Percentiles rank a stretch among this genome's conserved stretches.
Conservation (phyloP, 1,139 yeast species). For the Spathaspora sp. region DNA sequence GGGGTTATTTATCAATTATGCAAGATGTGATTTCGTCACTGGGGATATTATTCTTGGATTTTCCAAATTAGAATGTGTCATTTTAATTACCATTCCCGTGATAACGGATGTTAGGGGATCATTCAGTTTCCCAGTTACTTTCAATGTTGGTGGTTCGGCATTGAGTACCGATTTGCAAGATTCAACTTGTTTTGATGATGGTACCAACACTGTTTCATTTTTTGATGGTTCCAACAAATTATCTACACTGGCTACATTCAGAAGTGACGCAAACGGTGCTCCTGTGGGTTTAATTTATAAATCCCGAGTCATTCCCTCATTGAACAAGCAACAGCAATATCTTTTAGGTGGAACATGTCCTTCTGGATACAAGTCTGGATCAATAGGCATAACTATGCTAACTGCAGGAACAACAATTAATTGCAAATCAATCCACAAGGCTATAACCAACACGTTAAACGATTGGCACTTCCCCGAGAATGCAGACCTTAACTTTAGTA, state of each 20-base stretch:
- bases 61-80: constrained; percentile 27
- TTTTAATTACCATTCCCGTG: constrained; percentile 13
- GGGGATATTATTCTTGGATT: constrained; percentile 25
- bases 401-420: constrained; percentile 15
- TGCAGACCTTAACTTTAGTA: constrained; percentile 6
- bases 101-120: constrained; percentile 21
- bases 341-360: constrained; percentile 23
- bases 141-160: constrained; percentile 26
- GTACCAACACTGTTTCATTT: constrained; percentile 27
- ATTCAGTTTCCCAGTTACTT: constrained; percentile 25
- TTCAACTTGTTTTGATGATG: constrained; percentile 21
- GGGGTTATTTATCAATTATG: constrained; percentile 18
- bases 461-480: constrained; percentile 21
- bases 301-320: constrained; percentile 17
- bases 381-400: constrained; percentile 19
- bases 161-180: constrained; percentile 19
- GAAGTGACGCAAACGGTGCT: constrained; percentile 8
- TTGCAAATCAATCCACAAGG: constrained; percentile 21
- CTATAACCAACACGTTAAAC: constrained; percentile 23
- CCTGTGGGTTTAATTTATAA: constrained; percentile 7
- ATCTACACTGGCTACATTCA: constrained; percentile 17
- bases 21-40: constrained; percentile 24
- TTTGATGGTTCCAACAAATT: constrained; percentile 26
- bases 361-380: constrained; percentile 25
- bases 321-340: constrained; percentile 16